Conservation (phyloP, 371 early-diverging fungal species). For the Rhizopus delemar region DNA sequence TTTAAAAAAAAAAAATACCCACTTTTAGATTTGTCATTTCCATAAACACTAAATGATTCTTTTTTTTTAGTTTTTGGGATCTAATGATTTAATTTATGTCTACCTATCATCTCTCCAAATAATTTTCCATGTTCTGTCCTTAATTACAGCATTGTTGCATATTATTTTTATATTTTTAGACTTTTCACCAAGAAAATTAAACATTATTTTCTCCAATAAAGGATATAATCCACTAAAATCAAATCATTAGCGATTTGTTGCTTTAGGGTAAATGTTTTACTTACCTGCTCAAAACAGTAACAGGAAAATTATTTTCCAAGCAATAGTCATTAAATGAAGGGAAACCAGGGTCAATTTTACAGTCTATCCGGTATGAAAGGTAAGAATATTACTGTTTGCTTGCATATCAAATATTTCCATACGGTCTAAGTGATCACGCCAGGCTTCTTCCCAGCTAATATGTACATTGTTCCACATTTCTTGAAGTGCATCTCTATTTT, state of each 20-base stretch:
- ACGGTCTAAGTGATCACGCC: conserved; percentile 54
- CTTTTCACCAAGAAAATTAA: conserved; percentile 43
- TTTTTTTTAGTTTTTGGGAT: not conserved
- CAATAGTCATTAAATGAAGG: conserved; percentile 52
- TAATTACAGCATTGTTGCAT: conserved; percentile 48
- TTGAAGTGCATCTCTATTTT: conserved; percentile 39
- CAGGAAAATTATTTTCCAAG: conserved; percentile 43
- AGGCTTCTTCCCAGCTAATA: conserved; percentile 61
- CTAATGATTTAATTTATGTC: conserved; percentile 1
- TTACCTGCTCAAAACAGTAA: conserved; percentile 61
- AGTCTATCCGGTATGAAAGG: conserved; percentile 21
- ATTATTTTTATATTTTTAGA: conserved; percentile 49
- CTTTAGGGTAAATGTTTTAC: not conserved
- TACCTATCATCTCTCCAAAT: conserved; percentile 59
- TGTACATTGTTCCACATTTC: conserved; percentile 66
- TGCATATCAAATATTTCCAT: conserved; percentile 1
- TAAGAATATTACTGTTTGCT: not conserved
- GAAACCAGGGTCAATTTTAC: conserved; percentile 55
- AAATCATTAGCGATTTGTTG: not conserved
- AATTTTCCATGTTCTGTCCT: conserved; percentile 56
- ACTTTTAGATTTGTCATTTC: conserved; percentile 61
- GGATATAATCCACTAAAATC: conserved; percentile 48
- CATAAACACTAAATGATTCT: conserved; percentile 37
- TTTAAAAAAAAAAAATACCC: no score
- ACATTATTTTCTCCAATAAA: conserved; percentile 49